Evolutionary conservation across 2,329 filamentous ascomycete species (phyloP), one percentile per base, ranked within the genome.

Genomic region (Trichoderma arundinaceum): DNA sequence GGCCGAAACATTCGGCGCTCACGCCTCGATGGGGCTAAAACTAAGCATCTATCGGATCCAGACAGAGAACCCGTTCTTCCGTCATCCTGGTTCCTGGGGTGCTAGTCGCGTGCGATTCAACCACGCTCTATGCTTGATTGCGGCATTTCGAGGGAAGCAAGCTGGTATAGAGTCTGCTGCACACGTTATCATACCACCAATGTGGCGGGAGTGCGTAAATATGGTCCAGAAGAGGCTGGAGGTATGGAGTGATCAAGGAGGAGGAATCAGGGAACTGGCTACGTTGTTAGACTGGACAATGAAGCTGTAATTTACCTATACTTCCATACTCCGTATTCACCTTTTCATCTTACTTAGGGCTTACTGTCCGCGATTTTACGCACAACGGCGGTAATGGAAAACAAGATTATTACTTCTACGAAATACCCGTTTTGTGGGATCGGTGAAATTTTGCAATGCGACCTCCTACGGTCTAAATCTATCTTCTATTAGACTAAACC

Each of bases 31-130:
- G 1, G 56, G 56, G 1, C 0, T 59, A 0, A 46, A 32, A 12
- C 43, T 59, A 6, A 59, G 56, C 44, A 22, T 59, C 13, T 59
- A 59, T 19, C 56, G 56, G 7, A 59, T 59, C n/a, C 43, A 59
- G 32, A 59, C 56, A 1, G 56, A 59, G 15, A 59, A 59, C 17
- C 32, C 56, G 13, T 59, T 59, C 32, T 59, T 59, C 43, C 56
- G 56, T 7, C 56, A 59, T 19, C 56, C 56, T 6, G 56, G 56
- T 28, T 59, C 56, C 2, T 59, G 56, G 56, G 56, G 56, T 10
- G 56, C 56, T 3, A 48, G 56, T 33, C 56, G 56, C 12, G 56
- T 59, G 32, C 56, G 56, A 2, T 59, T 59, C 12, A 59, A 59
- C 8, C 56, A 59, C 43, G 56, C 32, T 19, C 56, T 59, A 10